A percentile compares a stretch with the other conserved stretches of the same genome.
phyloP scores from a whole-genome alignment of 306 rosid genomes.

The Vicia villosa region DNA sequence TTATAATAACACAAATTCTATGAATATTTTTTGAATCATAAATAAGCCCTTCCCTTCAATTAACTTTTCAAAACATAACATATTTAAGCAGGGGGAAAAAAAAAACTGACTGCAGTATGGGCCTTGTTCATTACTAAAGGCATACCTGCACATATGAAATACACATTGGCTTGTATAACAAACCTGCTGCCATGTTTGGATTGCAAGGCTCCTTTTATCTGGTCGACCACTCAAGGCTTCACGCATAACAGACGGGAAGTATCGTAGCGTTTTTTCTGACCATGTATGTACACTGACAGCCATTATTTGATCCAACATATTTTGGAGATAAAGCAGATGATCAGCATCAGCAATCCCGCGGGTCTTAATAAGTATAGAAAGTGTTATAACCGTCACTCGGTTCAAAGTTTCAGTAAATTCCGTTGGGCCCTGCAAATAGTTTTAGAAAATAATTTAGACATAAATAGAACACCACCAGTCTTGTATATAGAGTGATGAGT shows the following conservation, averaged over 20 bases:
- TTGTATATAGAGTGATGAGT: slow-evolving; percentile 25
- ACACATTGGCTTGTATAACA: slow-evolving; percentile 30
- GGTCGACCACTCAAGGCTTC: slow-evolving; percentile 71
- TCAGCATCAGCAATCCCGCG: slow-evolving; percentile 99
- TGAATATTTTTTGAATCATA: not conserved
- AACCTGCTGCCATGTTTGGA: slow-evolving; percentile 98
- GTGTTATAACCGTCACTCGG: slow-evolving; percentile 79
- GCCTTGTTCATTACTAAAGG: slow-evolving; percentile 18
- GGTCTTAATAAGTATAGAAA: slow-evolving; percentile 91
- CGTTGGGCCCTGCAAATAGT: slow-evolving; percentile 81
- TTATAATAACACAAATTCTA: not conserved
- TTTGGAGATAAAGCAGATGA: slow-evolving; percentile 80
- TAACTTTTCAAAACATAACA: slow-evolving; percentile 9
- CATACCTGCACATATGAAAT: slow-evolving; percentile 34
- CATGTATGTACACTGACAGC: slow-evolving; percentile 83
- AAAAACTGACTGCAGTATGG: slow-evolving; percentile 2
- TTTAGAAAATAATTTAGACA: slow-evolving; percentile 20
- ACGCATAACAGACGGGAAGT: slow-evolving; percentile 86
- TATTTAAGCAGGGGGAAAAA: slow-evolving; percentile 7
- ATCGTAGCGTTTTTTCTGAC: slow-evolving; percentile 87
- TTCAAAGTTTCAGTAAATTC: slow-evolving; percentile 94
- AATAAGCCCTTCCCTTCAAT: not conserved
- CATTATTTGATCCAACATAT: slow-evolving; percentile 90
- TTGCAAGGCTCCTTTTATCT: slow-evolving; percentile 75
- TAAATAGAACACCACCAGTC: slow-evolving; percentile 25